Evolutionary conservation across 2,329 filamentous ascomycete genomes (phyloP), one percentile per base, ranked within the genome.

Genomic region (Ophiostoma montium): DNA sequence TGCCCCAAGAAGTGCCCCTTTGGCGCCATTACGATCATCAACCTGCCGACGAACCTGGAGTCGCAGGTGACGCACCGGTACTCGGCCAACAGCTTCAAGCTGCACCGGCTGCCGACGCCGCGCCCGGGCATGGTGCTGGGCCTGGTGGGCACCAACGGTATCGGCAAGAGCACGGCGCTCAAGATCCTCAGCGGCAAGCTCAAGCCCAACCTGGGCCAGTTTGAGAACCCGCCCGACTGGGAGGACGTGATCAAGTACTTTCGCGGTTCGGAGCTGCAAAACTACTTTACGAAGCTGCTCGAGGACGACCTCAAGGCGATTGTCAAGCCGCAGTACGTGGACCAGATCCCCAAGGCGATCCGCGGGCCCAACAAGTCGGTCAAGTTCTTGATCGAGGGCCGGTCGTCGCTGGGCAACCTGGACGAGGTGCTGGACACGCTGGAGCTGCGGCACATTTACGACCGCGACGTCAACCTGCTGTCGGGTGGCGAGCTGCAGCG

Each of bases 1-100:
- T 98, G 94, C 68, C 88, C 90, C 41, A 98, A 98, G 75, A 96
- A 96, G 69, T 98, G 92, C 67, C 92, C 92, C 15, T 98, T 98
- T 69, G 84, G 89, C 63, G 92, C 92, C 61, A 98, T 98, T 70
- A 94, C 90, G 67, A 98, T 98, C 68, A 98, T 98, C 87, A 98
- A 98, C 74, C 73, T 98, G 75, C 92, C 94, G 59, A 98, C 92
- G 66, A 98, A 98, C 70, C 84, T 98, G 67, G 92, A 98, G 69
- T 94, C 84, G 57, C 86, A 96, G 67, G 88, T 98, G 62, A 96
- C 92, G 58, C 94, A 98, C 68, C 85, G 92, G 64, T 98, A 98
- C 74, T 94, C 90, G 49, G 90, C 92, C 66, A 98, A 98, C 76
- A 95, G 89, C 72, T 98, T 98, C 80, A 98, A 98, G 76, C 80